Evolutionary conservation across 495 filamentous ascomycete genomes (phyloP).

Genomic region (Ascodesmis nigricans): DNA sequence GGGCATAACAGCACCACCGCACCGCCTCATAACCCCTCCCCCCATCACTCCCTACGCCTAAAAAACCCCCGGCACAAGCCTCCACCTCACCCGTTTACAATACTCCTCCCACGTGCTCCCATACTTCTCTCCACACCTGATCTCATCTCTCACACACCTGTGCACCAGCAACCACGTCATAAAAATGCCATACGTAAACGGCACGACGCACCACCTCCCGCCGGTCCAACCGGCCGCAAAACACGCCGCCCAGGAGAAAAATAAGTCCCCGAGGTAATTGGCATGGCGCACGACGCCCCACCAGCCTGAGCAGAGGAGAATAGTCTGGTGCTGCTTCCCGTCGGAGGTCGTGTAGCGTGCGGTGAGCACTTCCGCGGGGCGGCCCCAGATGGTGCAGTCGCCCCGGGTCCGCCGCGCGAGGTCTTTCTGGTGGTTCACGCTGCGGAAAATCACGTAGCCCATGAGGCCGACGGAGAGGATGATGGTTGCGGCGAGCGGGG

Average conservation of each 20-base stretch:
- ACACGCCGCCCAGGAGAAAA: conserved; percentile 26
- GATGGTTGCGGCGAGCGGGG: conserved; percentile 13
- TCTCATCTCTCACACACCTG: conserved; percentile 24
- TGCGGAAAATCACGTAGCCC: conserved; percentile 28
- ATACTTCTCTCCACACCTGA: conserved; percentile 27
- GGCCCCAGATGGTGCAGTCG: conserved; percentile 26
- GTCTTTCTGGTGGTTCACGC: conserved; percentile 30
- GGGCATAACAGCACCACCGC: too few species aligned
- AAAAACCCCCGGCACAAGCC: conserved; percentile 27
- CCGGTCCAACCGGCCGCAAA: conserved; percentile 23
- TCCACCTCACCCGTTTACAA: conserved; percentile 26
- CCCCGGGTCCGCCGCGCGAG: conserved; percentile 25
- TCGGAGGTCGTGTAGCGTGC: conserved; percentile 25
- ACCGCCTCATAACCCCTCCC: conserved; percentile 3
- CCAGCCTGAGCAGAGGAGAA: conserved; percentile 30
- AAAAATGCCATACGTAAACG: conserved; percentile 29
- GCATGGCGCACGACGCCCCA: conserved; percentile 30
- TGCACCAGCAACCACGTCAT: conserved; percentile 25
- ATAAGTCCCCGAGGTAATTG: conserved; percentile 30
- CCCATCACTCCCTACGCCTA: conserved; percentile 10
- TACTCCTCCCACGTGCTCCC: conserved; percentile 27
- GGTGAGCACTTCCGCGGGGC: conserved; percentile 24
- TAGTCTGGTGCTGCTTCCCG: conserved; percentile 23
- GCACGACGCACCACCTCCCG: conserved; percentile 19
- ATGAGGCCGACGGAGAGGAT: conserved; percentile 23